Percentiles rank a stretch among this genome's conserved stretches.
Conservation (phyloP, 192 early-diverging fungal species). For the Backusella tuberculispora region DNA sequence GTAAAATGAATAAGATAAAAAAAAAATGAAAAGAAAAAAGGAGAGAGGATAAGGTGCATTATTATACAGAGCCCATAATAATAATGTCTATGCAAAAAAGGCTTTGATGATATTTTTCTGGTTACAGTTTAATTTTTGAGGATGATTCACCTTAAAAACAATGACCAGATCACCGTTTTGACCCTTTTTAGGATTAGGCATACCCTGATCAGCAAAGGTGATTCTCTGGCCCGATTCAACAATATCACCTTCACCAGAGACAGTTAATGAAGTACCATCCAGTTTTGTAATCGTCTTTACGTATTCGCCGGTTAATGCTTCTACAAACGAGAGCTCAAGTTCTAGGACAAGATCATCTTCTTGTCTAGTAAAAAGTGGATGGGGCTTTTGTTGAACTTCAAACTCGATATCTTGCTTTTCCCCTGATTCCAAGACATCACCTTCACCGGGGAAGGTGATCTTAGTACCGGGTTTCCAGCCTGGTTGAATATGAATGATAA, state of each 20-base stretch:
- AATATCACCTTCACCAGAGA: conserved; percentile 53
- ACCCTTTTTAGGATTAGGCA: conserved; percentile 90
- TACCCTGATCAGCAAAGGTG: conserved; percentile 79
- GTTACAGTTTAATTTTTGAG: conserved; percentile 36
- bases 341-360: conserved; percentile 78
- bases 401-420: conserved; percentile 92
- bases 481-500: conserved; percentile 84
- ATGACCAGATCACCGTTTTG: conserved; percentile 87
- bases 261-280: conserved; percentile 69
- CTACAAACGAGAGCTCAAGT: conserved; percentile 71
- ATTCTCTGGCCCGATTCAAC: conserved; percentile 77
- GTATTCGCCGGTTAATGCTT: conserved; percentile 84
- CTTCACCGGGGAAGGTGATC: conserved; percentile 86
- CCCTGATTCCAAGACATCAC: conserved; percentile 81
- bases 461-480: conserved; percentile 99
- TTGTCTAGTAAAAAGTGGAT: conserved; percentile 81
- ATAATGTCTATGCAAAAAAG: not conserved
- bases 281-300: conserved; percentile 69
- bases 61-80: too few species aligned
- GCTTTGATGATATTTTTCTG: not conserved
- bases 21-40: not conserved
- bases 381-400: conserved; percentile 90
- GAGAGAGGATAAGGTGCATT: too few species aligned
- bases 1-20: too few species aligned
- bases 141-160: conserved; percentile 78